A percentile compares a stretch with the other conserved stretches of the same genome.
These are phyloP conservation scores for Cylindrotheca fusiformis DNA, from an alignment of 108 stramenopile genomes.

Conservation along the genomic window DNA sequence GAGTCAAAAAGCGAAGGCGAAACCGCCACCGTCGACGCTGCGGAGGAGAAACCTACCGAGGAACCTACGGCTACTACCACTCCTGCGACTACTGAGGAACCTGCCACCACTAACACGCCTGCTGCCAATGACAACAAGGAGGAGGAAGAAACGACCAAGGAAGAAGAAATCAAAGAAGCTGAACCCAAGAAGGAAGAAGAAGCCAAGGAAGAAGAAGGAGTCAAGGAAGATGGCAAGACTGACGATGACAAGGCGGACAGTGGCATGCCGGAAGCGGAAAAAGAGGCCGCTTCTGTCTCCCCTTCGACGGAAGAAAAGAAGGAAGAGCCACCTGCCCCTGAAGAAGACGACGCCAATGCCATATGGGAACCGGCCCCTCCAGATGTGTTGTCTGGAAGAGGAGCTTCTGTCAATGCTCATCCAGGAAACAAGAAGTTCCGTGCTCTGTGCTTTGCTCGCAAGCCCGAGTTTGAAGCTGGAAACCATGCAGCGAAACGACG, in stretches of 20 bases:
- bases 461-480: constrained; percentile 58
- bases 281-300: no score
- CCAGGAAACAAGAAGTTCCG: constrained; percentile 64
- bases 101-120: neutral
- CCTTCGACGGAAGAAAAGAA: no score
- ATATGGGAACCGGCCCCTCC: constrained; percentile 35
- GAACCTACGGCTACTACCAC: no score
- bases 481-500: constrained; percentile 62
- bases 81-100: neutral
- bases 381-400: constrained; percentile 64
- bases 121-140: neutral
- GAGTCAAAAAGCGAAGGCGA: no score
- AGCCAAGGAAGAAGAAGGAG: neutral
- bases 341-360: constrained; percentile 8
- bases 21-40: no score
- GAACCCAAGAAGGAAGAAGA: neutral
- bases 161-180: neutral
- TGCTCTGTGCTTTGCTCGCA: constrained; percentile 54
- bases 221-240: constrained; percentile 1
- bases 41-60: no score
- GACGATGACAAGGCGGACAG: no score
- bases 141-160: neutral
- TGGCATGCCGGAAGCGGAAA: no score
- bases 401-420: constrained; percentile 71
- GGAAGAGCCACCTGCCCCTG: no score